phyloP scores from a whole-genome alignment of 1,139 yeast genomes.

The Pichia norvegensis region DNA sequence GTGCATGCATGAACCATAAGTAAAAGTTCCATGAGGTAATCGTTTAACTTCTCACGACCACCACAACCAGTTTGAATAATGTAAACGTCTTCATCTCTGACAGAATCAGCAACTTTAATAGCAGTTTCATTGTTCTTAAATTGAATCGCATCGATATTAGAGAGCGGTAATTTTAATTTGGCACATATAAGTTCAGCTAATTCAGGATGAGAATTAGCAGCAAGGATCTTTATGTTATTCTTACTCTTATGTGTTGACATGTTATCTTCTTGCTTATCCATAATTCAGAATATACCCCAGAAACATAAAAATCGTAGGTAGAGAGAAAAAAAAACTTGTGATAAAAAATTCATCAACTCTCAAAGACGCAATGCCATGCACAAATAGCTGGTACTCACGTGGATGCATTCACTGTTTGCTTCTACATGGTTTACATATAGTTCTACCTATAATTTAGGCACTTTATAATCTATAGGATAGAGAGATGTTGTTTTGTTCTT shows the following conservation, averaged over 20 bases:
- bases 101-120: constrained; percentile 65
- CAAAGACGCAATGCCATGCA: too few species aligned
- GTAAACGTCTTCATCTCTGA: constrained; percentile 72
- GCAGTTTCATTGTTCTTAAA: constrained; percentile 68
- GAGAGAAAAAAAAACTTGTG: not conserved
- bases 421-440: too few species aligned
- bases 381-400: too few species aligned
- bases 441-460: too few species aligned
- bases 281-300: not conserved
- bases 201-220: constrained; percentile 90
- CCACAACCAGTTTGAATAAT: constrained; percentile 70
- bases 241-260: constrained; percentile 29
- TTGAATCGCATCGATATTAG: constrained; percentile 60
- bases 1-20: constrained; percentile 71
- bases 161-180: constrained; percentile 51
- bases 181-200: constrained; percentile 69
- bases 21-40: constrained; percentile 61
- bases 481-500: too few species aligned
- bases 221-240: constrained; percentile 68
- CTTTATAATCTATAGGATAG: too few species aligned
- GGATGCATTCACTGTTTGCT: too few species aligned
- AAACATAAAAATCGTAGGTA: not conserved
- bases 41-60: constrained; percentile 56
- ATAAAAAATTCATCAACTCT: not conserved
- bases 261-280: not conserved